Conservation (phyloP, 768 basidiomycete species). For the Boletus insuetus region DNA sequence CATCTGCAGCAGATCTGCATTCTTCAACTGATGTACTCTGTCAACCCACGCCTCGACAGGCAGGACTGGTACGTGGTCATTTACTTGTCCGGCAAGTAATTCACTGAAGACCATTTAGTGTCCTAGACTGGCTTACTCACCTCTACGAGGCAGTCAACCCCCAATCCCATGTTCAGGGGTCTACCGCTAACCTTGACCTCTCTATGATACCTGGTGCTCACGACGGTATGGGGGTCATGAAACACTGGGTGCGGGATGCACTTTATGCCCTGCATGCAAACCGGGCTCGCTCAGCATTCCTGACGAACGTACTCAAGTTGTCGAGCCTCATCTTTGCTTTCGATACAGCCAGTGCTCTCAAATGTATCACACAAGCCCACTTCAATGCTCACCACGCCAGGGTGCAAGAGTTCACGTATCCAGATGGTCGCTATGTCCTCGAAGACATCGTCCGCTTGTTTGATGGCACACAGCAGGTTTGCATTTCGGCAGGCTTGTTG, state of each 20-base stretch:
- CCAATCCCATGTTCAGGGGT: constrained; percentile 45
- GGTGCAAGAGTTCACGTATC: constrained; percentile 8
- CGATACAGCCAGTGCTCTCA: constrained; percentile 33
- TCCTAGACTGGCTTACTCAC: constrained; percentile 34
- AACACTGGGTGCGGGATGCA: constrained; percentile 45
- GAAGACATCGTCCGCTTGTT: constrained; percentile 32
- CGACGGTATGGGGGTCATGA: constrained; percentile 36
- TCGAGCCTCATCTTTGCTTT: constrained; percentile 38
- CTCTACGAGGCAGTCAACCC: constrained; percentile 54
- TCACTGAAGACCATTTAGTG: neutral
- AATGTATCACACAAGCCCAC: constrained; percentile 35
- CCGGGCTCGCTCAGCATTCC: constrained; percentile 11
- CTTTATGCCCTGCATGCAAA: constrained; percentile 36
- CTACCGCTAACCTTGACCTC: constrained; percentile 34
- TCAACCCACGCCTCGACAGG: neutral
- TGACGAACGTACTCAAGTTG: constrained; percentile 38
- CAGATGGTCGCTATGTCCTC: constrained; percentile 26
- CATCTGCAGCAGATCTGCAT: constrained; percentile 52
- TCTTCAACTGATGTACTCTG: constrained; percentile 33
- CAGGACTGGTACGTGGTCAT: neutral
- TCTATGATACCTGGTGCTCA: constrained; percentile 39
- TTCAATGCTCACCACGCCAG: constrained; percentile 21
- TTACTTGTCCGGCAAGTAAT: no score
- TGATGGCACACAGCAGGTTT: constrained; percentile 24
- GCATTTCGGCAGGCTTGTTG: constrained; percentile 34